Evolutionary conservation across 371 early-diverging fungal genomes (phyloP).

Genomic region (Gilbertella persicaria): DNA sequence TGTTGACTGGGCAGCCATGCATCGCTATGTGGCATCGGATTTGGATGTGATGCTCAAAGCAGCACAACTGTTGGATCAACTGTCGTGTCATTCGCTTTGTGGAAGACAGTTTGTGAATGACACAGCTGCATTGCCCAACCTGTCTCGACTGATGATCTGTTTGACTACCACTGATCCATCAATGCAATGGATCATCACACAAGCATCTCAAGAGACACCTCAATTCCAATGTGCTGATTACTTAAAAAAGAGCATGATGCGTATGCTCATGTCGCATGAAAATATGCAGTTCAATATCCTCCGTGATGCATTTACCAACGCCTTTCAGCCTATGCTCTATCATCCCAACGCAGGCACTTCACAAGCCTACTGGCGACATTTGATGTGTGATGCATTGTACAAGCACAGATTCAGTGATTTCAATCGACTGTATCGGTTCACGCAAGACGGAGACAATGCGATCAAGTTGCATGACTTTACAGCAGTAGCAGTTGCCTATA

Average conservation of each 20-base stretch:
- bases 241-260: constrained; percentile 12
- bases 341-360: constrained; percentile 1
- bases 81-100: constrained; percentile 10
- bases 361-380: constrained; percentile 10
- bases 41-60: constrained; percentile 11
- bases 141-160: neutral
- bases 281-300: constrained; percentile 22
- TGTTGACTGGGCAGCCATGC: neutral
- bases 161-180: neutral
- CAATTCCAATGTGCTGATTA: constrained; percentile 2
- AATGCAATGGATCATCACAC: neutral
- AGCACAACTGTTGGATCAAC: constrained; percentile 15
- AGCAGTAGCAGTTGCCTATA: constrained; percentile 35
- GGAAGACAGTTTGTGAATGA: constrained; percentile 49
- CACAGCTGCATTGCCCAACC: constrained; percentile 56
- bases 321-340: constrained; percentile 21
- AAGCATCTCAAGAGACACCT: neutral
- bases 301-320: constrained; percentile 18
- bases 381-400: constrained; percentile 16
- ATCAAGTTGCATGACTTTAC: constrained; percentile 31
- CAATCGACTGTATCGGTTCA: constrained; percentile 23
- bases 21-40: constrained; percentile 4
- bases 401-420: constrained; percentile 20
- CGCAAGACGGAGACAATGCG: constrained; percentile 23
- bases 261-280: constrained; percentile 22